Base-by-base conservation (phyloP, 2,329 filamentous ascomycete genomes). In the Trichoderma afroharzianum region DNA sequence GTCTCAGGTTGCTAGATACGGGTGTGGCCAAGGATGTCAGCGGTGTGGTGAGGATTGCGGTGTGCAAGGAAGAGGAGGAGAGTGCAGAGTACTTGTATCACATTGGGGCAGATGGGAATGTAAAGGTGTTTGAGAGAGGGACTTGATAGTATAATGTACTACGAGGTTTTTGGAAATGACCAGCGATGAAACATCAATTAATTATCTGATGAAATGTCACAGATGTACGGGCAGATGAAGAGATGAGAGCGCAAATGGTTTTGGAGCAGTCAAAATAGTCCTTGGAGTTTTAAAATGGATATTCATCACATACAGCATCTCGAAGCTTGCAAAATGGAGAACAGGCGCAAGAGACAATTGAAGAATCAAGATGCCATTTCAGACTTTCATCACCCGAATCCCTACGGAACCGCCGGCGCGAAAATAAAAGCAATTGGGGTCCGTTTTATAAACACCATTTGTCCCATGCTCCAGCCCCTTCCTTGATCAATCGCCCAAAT, bases 21-120 rank as follows among this genome's bases (percentile, higher is more conserved):
- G 95, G 95, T 0, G 90, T 91, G n/a, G 95, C 95, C 73, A 91
- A 88, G 79, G 95, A 98, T 81, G 93, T 98, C 36, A 97, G 93
- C 81, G 95, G 95, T 3, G 94, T 97, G 57, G 78, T 98, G 74
- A 88, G 94, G 75, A 85, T 96, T 63, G 95, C 92, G 21, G 85
- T 74, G 86, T 93, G 69, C 11, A 28, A 76, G 89, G 76, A 73
- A 26, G 76, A 83, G 2, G 86, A 87, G 74, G 86, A 93, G 43
- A 53, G 63, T 76, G 89, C 85, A 73, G 95, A 98, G 82, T 87
- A 92, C 77, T 78, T 98, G 79, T 98, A 97, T 83, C 90, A 92
- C 78, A 89, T 97, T 33, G 88, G 90, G 68, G 89, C 90, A 11
- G 94, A 97, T 83, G 93, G 93, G 1, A 88, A 88, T 26, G 93